A percentile compares a stretch with the other conserved stretches of the same genome.
These are phyloP conservation scores for Teunomyces pallodes DNA, from an alignment of 805 yeast genomes.

Conservation along the genomic window DNA sequence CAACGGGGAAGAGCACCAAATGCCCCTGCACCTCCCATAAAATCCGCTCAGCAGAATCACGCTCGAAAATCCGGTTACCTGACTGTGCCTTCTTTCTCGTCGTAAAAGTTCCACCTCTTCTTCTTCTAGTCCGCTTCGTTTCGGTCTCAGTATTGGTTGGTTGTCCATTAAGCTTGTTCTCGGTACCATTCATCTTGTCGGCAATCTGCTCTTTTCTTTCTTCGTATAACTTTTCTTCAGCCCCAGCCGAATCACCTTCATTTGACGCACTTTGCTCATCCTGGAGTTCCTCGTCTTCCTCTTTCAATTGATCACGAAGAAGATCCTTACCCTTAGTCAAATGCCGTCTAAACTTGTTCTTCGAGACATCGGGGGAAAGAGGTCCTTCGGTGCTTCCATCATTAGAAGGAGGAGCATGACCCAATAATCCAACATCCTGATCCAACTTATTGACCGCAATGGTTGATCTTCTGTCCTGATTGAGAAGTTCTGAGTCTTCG, in stretches of 20 bases:
- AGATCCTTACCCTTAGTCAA: conserved; percentile 4
- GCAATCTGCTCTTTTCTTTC: background rate
- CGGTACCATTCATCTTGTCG: background rate
- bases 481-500: background rate
- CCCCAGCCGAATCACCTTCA: background rate
- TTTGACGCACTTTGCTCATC: background rate
- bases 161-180: background rate
- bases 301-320: conserved; percentile 1
- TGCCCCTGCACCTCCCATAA: conserved; percentile 78
- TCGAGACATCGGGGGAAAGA: background rate
- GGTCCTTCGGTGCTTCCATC: conserved; percentile 4
- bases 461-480: conserved; percentile 16
- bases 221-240: background rate
- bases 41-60: conserved; percentile 72
- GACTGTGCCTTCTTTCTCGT: conserved; percentile 32
- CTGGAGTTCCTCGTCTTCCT: conserved; percentile 5
- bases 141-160: background rate
- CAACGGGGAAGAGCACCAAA: conserved; percentile 85
- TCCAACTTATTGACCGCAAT: conserved; percentile 26
- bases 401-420: conserved; percentile 29
- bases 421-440: conserved; percentile 35
- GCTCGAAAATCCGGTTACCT: conserved; percentile 58
- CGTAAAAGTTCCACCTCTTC: conserved; percentile 37
- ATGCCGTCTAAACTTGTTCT: conserved; percentile 8
- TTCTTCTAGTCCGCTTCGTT: conserved; percentile 20